Conservation (phyloP, 2,329 filamentous ascomycete genomes). For the Apiospora aurea region DNA sequence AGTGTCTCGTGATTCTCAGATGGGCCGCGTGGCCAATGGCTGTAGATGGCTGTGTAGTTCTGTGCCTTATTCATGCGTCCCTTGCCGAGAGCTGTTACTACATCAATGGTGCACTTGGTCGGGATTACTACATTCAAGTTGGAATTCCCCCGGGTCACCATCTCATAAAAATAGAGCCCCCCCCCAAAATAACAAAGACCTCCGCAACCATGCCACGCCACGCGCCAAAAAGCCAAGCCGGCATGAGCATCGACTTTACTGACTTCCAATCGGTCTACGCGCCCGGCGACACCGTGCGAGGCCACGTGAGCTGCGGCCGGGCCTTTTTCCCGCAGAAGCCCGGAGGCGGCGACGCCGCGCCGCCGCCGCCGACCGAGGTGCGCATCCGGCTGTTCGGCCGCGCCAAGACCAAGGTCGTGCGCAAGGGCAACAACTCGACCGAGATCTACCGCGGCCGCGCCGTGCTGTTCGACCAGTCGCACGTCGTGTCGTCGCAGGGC, state of each 20-base stretch:
- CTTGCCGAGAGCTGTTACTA: background rate
- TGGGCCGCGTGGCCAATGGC: background rate
- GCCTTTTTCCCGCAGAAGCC: background rate
- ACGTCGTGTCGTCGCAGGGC: slow-evolving; percentile 23
- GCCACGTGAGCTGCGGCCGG: slow-evolving; percentile 22
- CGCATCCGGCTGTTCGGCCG: slow-evolving; percentile 25
- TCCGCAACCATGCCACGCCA: slow-evolving; percentile 20
- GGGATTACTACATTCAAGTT: background rate
- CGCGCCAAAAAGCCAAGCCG: background rate
- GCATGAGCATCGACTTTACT: slow-evolving; percentile 20
- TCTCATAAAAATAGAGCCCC: background rate
- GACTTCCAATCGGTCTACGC: slow-evolving; percentile 25
- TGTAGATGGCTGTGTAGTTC: background rate
- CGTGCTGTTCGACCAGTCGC: slow-evolving; percentile 21
- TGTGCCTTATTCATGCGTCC: background rate
- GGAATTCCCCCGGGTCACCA: background rate
- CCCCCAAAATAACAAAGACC: background rate
- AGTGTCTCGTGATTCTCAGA: background rate
- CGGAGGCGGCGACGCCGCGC: background rate
- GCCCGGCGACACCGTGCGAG: slow-evolving; percentile 25
- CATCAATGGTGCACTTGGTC: background rate
- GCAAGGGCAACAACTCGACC: background rate
- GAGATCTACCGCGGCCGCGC: slow-evolving; percentile 24
- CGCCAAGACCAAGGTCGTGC: slow-evolving; percentile 24
- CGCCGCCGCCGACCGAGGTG: slow-evolving; percentile 14